Evolutionary conservation across 768 basidiomycete genomes (phyloP).

Genomic region (Phylloporus arenicola): DNA sequence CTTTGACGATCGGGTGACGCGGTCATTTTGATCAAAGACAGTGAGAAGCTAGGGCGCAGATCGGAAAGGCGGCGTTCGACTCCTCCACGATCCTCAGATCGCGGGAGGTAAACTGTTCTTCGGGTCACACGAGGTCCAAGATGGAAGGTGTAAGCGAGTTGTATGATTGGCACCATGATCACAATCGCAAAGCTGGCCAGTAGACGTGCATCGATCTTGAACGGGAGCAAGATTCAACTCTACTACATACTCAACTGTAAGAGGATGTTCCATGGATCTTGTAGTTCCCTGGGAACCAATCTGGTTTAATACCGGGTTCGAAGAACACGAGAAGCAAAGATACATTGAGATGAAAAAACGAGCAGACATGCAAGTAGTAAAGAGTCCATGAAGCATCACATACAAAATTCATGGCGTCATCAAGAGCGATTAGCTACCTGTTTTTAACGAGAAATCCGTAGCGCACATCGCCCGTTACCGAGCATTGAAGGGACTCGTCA

Average conservation of each 20-base stretch:
- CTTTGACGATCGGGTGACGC: too few relatives aligned
- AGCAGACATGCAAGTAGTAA: neutral
- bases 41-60: neutral
- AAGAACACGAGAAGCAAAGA: neutral
- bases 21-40: too few relatives aligned
- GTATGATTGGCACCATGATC: too few relatives aligned
- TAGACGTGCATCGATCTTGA: too few relatives aligned
- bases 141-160: too few relatives aligned
- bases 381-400: conserved; percentile 9
- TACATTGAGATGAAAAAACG: neutral
- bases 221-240: neutral
- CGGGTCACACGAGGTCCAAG: too few relatives aligned
- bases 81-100: too few relatives aligned
- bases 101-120: too few relatives aligned
- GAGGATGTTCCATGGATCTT: neutral
- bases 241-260: neutral
- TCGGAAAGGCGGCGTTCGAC: too few relatives aligned
- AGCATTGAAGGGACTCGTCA: neutral
- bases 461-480: conserved; percentile 2
- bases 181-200: too few relatives aligned
- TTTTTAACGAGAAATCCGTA: conserved; percentile 1
- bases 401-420: conserved; percentile 10
- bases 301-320: neutral
- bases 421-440: conserved; percentile 5
- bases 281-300: too few relatives aligned